These are phyloP conservation scores for Stentor coeruleus DNA, from an alignment of 73 alveolate species.

Conservation along the genomic window DNA sequence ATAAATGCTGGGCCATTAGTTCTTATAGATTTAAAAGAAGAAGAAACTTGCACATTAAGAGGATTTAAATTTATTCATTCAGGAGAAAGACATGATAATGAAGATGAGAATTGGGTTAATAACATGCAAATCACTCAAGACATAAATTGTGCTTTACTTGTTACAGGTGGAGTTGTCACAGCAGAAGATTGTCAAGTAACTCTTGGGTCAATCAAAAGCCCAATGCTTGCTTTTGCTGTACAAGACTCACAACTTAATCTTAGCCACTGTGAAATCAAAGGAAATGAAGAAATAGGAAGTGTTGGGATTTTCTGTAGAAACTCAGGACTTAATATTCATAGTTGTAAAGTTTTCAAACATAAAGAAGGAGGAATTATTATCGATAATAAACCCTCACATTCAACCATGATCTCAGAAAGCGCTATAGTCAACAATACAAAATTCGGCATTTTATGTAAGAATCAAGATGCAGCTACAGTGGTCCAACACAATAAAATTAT, in stretches of 20 bases:
- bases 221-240: constrained; percentile 22
- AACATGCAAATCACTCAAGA: neutral
- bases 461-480: constrained; percentile 45
- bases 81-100: constrained; percentile 20
- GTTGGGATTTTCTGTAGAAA: neutral
- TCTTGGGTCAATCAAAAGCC: neutral
- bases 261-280: constrained; percentile 11
- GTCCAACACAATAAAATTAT: constrained; percentile 44
- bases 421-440: constrained; percentile 47
- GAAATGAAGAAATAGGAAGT: constrained; percentile 14
- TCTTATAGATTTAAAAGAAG: neutral
- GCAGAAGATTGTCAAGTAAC: constrained; percentile 16
- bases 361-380: constrained; percentile 5
- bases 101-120: neutral
- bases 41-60: constrained; percentile 9
- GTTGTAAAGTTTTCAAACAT: constrained; percentile 16
- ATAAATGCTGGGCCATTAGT: constrained; percentile 10
- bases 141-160: constrained; percentile 9
- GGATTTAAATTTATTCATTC: constrained; percentile 19
- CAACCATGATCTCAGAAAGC: constrained; percentile 37
- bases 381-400: neutral
- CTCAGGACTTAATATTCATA: neutral
- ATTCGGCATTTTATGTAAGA: constrained; percentile 59
- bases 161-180: constrained; percentile 25
- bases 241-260: neutral